Evolutionary conservation across 2,329 filamentous ascomycete species (phyloP).

Genomic region (Meredithiella fracta): DNA sequence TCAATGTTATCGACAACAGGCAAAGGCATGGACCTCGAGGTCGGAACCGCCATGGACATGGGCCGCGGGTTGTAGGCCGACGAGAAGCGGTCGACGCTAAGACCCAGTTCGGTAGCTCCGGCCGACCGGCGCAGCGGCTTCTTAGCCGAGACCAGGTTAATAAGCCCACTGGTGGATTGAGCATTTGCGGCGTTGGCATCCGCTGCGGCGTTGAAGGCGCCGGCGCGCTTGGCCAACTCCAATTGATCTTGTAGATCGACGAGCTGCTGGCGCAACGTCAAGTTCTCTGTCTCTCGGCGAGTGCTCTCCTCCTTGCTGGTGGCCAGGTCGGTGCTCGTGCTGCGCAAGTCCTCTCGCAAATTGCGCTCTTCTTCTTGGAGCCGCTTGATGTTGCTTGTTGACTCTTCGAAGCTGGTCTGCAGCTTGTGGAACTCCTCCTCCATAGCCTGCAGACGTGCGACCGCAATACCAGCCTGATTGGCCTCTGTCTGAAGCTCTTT

Average conservation of each 20-base stretch:
- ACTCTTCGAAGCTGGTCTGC: slow-evolving; percentile 78
- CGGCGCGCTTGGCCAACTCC: slow-evolving; percentile 62
- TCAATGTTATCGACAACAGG: slow-evolving; percentile 81
- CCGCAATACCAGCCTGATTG: slow-evolving; percentile 91
- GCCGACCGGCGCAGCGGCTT: slow-evolving; percentile 91
- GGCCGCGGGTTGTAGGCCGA: slow-evolving; percentile 85
- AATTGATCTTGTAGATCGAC: slow-evolving; percentile 83
- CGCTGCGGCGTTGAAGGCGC: slow-evolving; percentile 53
- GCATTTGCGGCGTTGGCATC: slow-evolving; percentile 24
- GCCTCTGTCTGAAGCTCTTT: slow-evolving; percentile 94
- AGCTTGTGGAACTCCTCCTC: slow-evolving; percentile 92
- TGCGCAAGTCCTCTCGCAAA: slow-evolving; percentile 65
- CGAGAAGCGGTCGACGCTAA: slow-evolving; percentile 70
- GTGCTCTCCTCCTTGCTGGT: slow-evolving; percentile 57
- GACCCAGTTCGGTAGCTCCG: slow-evolving; percentile 61
- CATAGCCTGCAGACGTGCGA: slow-evolving; percentile 76
- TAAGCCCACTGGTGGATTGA: slow-evolving; percentile 55
- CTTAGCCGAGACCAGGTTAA: slow-evolving; percentile 94
- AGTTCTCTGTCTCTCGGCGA: slow-evolving; percentile 70
- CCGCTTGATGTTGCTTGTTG: slow-evolving; percentile 74
- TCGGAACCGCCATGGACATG: slow-evolving; percentile 81
- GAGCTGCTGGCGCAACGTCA: slow-evolving; percentile 71
- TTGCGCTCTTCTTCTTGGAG: slow-evolving; percentile 88
- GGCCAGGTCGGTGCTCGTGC: slow-evolving; percentile 68
- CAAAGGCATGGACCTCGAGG: slow-evolving; percentile 25